Evolutionary conservation across 2,329 filamentous ascomycete genomes (phyloP), one percentile per base, ranked within the genome.

Genomic region (Trichoderma sp.): DNA sequence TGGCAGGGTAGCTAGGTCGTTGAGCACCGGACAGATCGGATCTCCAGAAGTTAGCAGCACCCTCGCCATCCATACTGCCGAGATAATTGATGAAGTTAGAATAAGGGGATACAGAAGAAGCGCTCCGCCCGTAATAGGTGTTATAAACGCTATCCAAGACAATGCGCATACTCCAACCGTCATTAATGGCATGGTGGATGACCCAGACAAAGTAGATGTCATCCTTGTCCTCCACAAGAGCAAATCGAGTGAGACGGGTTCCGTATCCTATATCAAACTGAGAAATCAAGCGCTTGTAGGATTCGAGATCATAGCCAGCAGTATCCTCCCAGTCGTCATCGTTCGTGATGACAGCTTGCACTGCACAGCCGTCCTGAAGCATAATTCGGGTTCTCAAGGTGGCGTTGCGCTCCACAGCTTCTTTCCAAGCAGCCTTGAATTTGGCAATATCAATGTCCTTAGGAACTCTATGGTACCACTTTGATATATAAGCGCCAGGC

Each of bases 311-410:
- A 4, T 57, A 52, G 1, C 66, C 66, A 2, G 10, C 12, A 3
- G 66, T 68, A 3, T 64, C 39, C 19, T 68, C 66, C 66, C 66
- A 68, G 12, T 6, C n/a, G 15, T 12, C 19, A 10, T 71, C 68
- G 29, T 66, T 66, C 7, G 53, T 67, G 6, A 73, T 42, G 22
- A 73, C 54, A 56, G 68, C 54, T 29, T 72, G 64, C 37, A 67
- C 25, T 15, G 67, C 35, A 19, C 29, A 34, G 25, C 67, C 64
- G 52, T 71, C 56, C 10, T 69, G 53, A 3, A 67, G 67, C 2
- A 73, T 58, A 15, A 74, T 70, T 15, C 73, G 67, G 2, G 72
- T 73, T n/a, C 73, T 69, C 5, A 74, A 19, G n/a, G 70, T 71
- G 1, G 69, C 53, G 12, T 70, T 72, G 4, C 50, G 32, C 10